Evolutionary conservation across 805 yeast species (phyloP).

Genomic region (Metschnikowia proteae): DNA sequence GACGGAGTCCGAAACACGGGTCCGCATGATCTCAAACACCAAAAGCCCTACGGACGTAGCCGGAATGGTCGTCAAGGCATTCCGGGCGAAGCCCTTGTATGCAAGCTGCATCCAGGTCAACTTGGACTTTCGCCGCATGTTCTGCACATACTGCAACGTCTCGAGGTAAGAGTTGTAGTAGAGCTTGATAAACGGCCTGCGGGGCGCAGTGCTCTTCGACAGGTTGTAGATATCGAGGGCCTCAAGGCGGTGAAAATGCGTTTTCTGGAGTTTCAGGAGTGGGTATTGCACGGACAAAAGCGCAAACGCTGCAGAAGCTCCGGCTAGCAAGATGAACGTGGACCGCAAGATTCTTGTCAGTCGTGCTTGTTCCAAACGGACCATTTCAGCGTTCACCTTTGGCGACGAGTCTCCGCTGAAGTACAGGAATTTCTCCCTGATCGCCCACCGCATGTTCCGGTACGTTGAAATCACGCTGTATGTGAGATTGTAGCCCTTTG

Average conservation of each 20-base stretch:
- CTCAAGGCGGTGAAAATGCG: constrained; percentile 76
- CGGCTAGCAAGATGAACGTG: constrained; percentile 72
- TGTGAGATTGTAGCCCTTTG: constrained; percentile 53
- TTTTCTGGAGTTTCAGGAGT: constrained; percentile 68
- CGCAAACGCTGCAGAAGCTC: constrained; percentile 79
- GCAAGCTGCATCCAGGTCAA: constrained; percentile 64
- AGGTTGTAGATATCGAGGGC: constrained; percentile 64
- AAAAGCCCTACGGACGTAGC: constrained; percentile 84
- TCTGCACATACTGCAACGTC: constrained; percentile 53
- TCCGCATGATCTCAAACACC: constrained; percentile 78
- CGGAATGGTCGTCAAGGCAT: constrained; percentile 75
- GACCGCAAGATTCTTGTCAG: constrained; percentile 57
- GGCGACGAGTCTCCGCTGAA: constrained; percentile 16
- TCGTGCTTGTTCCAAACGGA: constrained; percentile 30
- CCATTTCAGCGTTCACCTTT: constrained; percentile 11
- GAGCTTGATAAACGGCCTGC: constrained; percentile 40
- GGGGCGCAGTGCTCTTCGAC: constrained; percentile 16
- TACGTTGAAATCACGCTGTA: constrained; percentile 43
- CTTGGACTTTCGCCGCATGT: constrained; percentile 49
- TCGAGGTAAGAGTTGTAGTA: constrained; percentile 76
- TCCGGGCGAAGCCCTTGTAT: constrained; percentile 73
- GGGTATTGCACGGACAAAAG: constrained; percentile 82
- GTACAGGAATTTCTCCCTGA: constrained; percentile 20
- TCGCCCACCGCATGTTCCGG: constrained; percentile 35
- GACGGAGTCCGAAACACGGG: constrained; percentile 31